Evolutionary conservation across 2,329 filamentous ascomycete genomes (phyloP).

Genomic region (Daldinia sp.): DNA sequence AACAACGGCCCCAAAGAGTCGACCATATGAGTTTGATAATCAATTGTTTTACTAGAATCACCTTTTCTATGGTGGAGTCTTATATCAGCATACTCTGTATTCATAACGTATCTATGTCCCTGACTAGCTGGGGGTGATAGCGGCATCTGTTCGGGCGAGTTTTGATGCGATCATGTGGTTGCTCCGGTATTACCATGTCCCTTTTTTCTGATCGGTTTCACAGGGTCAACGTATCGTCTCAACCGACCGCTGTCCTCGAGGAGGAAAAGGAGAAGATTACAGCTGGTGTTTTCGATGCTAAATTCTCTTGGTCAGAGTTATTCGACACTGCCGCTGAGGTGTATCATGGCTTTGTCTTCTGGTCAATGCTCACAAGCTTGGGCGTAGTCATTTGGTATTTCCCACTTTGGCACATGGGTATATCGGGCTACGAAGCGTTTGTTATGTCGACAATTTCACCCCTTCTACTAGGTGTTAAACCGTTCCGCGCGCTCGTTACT

Average conservation of each 20-base stretch:
- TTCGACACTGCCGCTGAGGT: constrained; percentile 87
- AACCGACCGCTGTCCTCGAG: constrained; percentile 64
- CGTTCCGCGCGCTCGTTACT: constrained; percentile 72
- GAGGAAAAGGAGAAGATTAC: constrained; percentile 82
- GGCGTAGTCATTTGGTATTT: constrained; percentile 97
- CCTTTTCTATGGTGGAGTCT: not conserved
- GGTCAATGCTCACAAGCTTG: constrained; percentile 91
- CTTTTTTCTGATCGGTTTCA: constrained; percentile 41
- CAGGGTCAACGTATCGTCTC: constrained; percentile 59
- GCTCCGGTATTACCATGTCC: constrained; percentile 5
- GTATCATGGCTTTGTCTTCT: constrained; percentile 95
- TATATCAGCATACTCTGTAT: not conserved
- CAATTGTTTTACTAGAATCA: not conserved
- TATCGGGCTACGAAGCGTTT: constrained; percentile 92
- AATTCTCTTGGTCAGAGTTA: constrained; percentile 77
- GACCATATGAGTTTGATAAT: not conserved
- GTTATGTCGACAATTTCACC: constrained; percentile 87
- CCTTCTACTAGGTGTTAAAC: constrained; percentile 74
- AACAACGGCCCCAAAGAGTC: not conserved
- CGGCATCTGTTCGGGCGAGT: constrained; percentile 42
- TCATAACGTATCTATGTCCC: not conserved
- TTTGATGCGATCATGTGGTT: constrained; percentile 22
- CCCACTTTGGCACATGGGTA: constrained; percentile 98
- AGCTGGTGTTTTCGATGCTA: constrained; percentile 72
- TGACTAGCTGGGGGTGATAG: not conserved